These are phyloP conservation scores for Heritiera fomes DNA, from an alignment of 345 rosid genomes.

Conservation along the genomic window DNA sequence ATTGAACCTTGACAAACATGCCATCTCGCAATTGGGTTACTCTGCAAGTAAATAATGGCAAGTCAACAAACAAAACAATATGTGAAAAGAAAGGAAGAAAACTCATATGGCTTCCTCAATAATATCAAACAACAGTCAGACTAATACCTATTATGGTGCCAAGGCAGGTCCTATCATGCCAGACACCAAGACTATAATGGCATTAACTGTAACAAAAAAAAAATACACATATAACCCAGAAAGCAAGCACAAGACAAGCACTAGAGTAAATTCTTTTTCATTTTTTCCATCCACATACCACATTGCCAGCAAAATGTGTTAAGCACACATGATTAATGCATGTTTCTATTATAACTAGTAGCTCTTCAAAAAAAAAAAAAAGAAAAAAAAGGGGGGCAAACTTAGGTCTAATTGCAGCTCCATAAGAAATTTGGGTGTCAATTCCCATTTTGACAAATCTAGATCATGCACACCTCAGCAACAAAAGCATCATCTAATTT, in stretches of 20 bases:
- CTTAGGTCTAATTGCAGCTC: background rate
- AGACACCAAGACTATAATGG: too few relatives aligned
- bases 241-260: background rate
- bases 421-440: background rate
- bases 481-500: constrained; percentile 12
- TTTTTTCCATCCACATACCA: background rate
- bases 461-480: constrained; percentile 5
- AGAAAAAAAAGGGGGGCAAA: background rate
- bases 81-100: background rate
- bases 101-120: background rate
- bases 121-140: background rate
- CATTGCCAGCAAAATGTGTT: background rate
- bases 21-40: constrained; percentile 98
- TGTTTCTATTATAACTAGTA: background rate
- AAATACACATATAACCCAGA: background rate
- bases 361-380: background rate
- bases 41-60: constrained; percentile 52
- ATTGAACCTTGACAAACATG: constrained; percentile 93
- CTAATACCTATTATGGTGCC: background rate
- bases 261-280: background rate
- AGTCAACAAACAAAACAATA: constrained; percentile 22
- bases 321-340: background rate
- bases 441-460: constrained; percentile 1
- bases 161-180: background rate
- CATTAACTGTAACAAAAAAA: background rate